phyloP scores from a whole-genome alignment of 2,329 filamentous ascomycete genomes.

The Pseudogymnoascus pannorum region DNA sequence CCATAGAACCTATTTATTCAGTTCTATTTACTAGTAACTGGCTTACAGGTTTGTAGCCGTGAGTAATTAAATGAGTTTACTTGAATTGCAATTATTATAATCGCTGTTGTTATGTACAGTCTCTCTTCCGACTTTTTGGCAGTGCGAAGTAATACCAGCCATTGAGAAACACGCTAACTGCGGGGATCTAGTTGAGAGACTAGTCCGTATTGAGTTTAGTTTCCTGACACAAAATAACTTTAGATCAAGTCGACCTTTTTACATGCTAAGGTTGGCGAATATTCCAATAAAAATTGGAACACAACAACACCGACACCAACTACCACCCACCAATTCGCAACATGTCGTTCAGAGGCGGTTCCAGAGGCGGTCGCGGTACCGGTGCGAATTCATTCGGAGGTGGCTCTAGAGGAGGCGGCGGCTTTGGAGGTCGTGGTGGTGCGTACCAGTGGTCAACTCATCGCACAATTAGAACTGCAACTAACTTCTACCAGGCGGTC shows the following conservation, averaged over 20 bases:
- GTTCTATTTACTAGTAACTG: not conserved
- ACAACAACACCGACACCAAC: slow-evolving; percentile 9
- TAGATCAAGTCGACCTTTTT: slow-evolving; percentile 8
- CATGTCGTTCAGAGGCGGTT: slow-evolving; percentile 48
- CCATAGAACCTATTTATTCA: not conserved
- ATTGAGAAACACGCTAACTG: not conserved
- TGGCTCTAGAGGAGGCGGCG: slow-evolving; percentile 41
- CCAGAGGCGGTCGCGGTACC: slow-evolving; percentile 41
- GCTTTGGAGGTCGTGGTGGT: slow-evolving; percentile 44
- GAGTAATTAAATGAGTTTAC: not conserved
- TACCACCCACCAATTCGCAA: slow-evolving; percentile 31
- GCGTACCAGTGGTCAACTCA: slow-evolving; percentile 32
- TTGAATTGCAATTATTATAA: not conserved
- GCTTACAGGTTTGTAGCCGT: not conserved
- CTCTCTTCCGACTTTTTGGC: not conserved
- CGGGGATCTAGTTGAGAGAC: slow-evolving; percentile 8
- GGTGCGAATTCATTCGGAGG: slow-evolving; percentile 43
- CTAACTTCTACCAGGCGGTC: slow-evolving; percentile 37
- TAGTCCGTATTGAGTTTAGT: slow-evolving; percentile 1
- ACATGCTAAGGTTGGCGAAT: slow-evolving; percentile 9
- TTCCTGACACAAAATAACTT: slow-evolving; percentile 10
- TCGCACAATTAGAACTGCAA: slow-evolving; percentile 4
- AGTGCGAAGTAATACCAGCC: not conserved
- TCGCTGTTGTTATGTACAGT: not conserved
- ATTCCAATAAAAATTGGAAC: slow-evolving; percentile 9